Evolutionary conservation across 2,329 filamentous ascomycete species (phyloP).

Genomic region (Ophiosphaerella narmari): DNA sequence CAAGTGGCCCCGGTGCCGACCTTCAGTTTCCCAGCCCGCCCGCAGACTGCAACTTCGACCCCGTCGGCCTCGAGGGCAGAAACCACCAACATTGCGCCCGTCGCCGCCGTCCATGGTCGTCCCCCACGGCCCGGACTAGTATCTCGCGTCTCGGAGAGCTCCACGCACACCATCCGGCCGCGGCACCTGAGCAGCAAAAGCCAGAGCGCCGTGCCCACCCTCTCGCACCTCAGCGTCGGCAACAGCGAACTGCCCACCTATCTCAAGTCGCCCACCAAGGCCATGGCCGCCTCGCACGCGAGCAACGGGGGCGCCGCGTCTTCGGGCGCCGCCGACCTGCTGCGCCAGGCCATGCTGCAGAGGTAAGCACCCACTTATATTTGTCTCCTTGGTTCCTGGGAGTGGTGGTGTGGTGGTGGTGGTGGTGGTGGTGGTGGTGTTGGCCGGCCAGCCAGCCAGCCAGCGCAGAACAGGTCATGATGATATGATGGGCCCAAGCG

Average conservation of each 20-base stretch:
- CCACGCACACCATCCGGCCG: constrained; percentile 34
- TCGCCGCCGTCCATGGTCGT: constrained; percentile 36
- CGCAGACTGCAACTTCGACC: constrained; percentile 5
- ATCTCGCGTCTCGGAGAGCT: constrained; percentile 36
- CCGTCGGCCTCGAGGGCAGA: constrained; percentile 8
- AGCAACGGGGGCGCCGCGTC: constrained; percentile 49
- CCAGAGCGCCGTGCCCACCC: constrained; percentile 51
- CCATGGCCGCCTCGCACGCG: constrained; percentile 36
- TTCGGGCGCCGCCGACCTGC: constrained; percentile 60
- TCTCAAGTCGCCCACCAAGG: constrained; percentile 29
- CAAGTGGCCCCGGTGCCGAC: constrained; percentile 17
- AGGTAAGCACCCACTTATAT: constrained; percentile 53
- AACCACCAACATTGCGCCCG: constrained; percentile 23
- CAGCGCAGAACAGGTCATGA: not conserved
- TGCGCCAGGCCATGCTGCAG: constrained; percentile 62
- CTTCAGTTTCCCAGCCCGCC: constrained; percentile 11
- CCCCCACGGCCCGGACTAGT: constrained; percentile 37
- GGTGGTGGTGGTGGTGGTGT: not conserved
- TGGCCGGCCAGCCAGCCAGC: too few relatives aligned
- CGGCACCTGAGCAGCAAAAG: constrained; percentile 46
- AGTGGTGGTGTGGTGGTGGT: not conserved
- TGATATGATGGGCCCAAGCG: not conserved
- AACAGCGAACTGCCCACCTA: constrained; percentile 33
- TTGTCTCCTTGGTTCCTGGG: constrained; percentile 5
- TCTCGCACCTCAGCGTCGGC: constrained; percentile 44